These are phyloP conservation scores for Boletus tomentosulus DNA, from an alignment of 768 basidiomycete species.

Conservation along the genomic window DNA sequence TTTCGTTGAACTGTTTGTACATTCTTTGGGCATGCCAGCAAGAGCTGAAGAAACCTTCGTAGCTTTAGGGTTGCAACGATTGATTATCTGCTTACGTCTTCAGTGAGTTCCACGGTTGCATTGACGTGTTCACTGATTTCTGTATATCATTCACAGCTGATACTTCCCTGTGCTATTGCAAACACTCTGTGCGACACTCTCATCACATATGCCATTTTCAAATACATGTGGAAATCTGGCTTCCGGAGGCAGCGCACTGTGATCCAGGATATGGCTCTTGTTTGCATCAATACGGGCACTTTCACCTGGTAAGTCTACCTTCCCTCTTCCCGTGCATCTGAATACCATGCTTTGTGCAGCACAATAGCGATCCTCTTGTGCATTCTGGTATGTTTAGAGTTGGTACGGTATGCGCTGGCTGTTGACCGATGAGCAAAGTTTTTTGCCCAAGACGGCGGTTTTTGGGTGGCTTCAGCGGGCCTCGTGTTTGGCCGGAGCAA, in stretches of 20 bases:
- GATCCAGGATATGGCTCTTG: slow-evolving; percentile 8
- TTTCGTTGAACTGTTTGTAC: background rate
- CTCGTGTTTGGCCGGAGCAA: slow-evolving; percentile 3
- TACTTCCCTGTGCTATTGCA: background rate
- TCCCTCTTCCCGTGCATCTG: background rate
- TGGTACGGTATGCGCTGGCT: background rate
- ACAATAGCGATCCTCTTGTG: background rate
- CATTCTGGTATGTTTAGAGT: slow-evolving; percentile 3
- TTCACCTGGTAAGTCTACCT: slow-evolving; percentile 7
- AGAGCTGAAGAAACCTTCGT: background rate
- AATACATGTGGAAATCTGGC: slow-evolving; percentile 17
- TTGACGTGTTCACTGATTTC: background rate
- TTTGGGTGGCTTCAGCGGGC: background rate
- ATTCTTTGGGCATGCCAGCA: background rate
- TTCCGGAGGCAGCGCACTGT: slow-evolving; percentile 5
- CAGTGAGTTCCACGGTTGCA: background rate
- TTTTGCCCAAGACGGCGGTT: background rate
- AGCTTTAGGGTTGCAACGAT: slow-evolving; percentile 6
- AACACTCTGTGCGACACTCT: slow-evolving; percentile 1
- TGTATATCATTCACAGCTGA: background rate
- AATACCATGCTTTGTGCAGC: background rate
- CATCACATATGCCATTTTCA: slow-evolving; percentile 5
- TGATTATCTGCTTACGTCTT: background rate
- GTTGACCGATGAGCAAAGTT: background rate
- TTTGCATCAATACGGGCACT: slow-evolving; percentile 11